Evolutionary conservation across 2,329 filamentous ascomycete genomes (phyloP).

Genomic region (Botryotinia narcissicola): DNA sequence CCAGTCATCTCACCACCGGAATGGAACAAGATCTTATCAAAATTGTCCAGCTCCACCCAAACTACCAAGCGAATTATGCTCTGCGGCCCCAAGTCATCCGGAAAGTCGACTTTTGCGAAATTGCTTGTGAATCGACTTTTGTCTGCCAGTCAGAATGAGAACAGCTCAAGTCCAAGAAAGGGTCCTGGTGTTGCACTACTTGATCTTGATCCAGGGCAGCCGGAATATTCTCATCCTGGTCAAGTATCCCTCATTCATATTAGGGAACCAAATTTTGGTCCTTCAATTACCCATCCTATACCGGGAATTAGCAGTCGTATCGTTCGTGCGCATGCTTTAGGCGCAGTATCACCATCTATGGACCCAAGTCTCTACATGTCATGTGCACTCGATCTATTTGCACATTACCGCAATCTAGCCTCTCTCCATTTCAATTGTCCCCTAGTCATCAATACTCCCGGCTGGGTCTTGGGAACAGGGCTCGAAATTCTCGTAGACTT

Average conservation of each 20-base stretch:
- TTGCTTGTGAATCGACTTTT: slow-evolving; percentile 65
- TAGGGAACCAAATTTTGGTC: slow-evolving; percentile 58
- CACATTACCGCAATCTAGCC: slow-evolving; percentile 51
- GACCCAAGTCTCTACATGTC: slow-evolving; percentile 65
- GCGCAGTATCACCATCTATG: slow-evolving; percentile 61
- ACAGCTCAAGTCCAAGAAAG: slow-evolving; percentile 11
- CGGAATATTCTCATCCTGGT: slow-evolving; percentile 69
- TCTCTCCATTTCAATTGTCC: slow-evolving; percentile 47
- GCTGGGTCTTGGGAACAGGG: slow-evolving; percentile 70
- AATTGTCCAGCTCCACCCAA: slow-evolving; percentile 37
- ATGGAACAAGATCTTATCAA: slow-evolving; percentile 51
- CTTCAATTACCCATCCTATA: slow-evolving; percentile 63
- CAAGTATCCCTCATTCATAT: slow-evolving; percentile 66
- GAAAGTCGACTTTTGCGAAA: slow-evolving; percentile 72
- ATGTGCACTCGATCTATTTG: slow-evolving; percentile 62
- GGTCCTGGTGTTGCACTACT: slow-evolving; percentile 50
- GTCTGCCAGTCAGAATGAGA: slow-evolving; percentile 23
- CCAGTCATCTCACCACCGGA: slow-evolving; percentile 56
- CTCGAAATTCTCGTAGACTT: slow-evolving; percentile 62
- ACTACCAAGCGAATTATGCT: slow-evolving; percentile 52
- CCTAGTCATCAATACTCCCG: slow-evolving; percentile 70
- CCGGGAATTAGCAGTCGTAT: slow-evolving; percentile 40
- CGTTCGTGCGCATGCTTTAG: slow-evolving; percentile 64
- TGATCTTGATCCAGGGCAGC: slow-evolving; percentile 75
- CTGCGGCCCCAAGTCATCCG: slow-evolving; percentile 68